These are phyloP conservation scores for Gracilaria caudata DNA, from an alignment of 23 red algal species.

Conservation along the genomic window DNA sequence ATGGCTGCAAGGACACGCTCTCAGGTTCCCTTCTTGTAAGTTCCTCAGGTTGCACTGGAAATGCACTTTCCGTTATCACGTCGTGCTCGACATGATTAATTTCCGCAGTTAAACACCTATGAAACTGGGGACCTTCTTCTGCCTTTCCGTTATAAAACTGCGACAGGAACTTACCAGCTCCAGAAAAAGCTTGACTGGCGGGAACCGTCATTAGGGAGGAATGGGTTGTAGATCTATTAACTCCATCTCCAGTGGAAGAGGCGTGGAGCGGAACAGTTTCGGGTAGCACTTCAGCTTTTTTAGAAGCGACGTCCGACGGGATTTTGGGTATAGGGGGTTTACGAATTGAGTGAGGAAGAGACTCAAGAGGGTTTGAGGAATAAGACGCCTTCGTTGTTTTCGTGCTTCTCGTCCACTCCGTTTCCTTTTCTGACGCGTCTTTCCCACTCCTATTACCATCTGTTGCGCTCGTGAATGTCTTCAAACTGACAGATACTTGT, in stretches of 20 bases:
- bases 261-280: neutral
- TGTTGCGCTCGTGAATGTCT: neutral
- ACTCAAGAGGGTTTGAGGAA: neutral
- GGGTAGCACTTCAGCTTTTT: neutral
- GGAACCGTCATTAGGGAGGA: neutral
- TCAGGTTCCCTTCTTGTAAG: neutral
- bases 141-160: constrained; percentile 9
- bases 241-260: neutral
- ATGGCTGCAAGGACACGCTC: constrained; percentile 33
- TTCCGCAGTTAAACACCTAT: neutral
- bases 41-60: neutral
- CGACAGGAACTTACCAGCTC: constrained; percentile 13
- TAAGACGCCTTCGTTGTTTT: neutral
- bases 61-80: neutral
- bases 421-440: neutral
- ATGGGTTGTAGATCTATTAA: neutral
- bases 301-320: neutral
- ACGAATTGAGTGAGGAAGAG: neutral
- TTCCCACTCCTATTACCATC: neutral
- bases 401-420: neutral
- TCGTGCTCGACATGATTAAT: neutral
- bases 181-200: constrained; percentile 6
- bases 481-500: neutral
- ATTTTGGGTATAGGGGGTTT: neutral
- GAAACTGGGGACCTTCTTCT: neutral